Base-by-base conservation (phyloP, 495 filamentous ascomycete genomes). In the Lepraria neglecta region DNA sequence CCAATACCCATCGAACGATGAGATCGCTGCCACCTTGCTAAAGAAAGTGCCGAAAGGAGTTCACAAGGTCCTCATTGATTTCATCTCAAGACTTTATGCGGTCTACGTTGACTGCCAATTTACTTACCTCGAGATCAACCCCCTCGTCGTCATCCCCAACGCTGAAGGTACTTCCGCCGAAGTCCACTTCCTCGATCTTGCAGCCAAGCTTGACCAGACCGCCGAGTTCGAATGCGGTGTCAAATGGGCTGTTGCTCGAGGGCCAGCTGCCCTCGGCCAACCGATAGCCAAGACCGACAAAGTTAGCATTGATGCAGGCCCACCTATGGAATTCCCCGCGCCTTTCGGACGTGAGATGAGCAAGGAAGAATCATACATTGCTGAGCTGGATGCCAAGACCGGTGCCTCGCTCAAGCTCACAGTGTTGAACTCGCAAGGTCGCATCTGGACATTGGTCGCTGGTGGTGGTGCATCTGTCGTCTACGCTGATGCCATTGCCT, bases 71-170 rank as follows among this genome's bases (percentile, higher is more conserved):
- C 84, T 99, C 43, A 88, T 97, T 60, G 94, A 99, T 83, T 98
- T 99, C 82, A 99, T 91, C 76, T 87, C 87, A 68, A 79, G 87
- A 67, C 83, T 92, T 47, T 97, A 97, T 72, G 92, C 91, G 71
- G 94, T 99, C 80, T 99, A 97, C 69, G 94, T 99, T 59, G 94
- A 99, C 82, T 95, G 90, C 87, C 94, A 99, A 78, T 99, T 99
- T 83, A 97, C 94, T 71, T 97, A 97, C 80, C 91, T 99, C 63
- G 94, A 99, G 78, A 99, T 99, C 82, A 99, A 99, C 82, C 94
- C 94, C 58, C 78, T 99, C 62, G 94, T 99, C 59, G 94, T 96
- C 70, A 92, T 99, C 69, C 94, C 94, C 71, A 99, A 97, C 78
- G 85, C 84, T 61, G 84, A 90, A 67, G 85, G 78, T 63, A 97